A percentile compares a stretch with the other conserved stretches of the same genome.
These are phyloP conservation scores for Xylaria arbuscula DNA, from an alignment of 2,329 filamentous ascomycete species.

Conservation along the genomic window DNA sequence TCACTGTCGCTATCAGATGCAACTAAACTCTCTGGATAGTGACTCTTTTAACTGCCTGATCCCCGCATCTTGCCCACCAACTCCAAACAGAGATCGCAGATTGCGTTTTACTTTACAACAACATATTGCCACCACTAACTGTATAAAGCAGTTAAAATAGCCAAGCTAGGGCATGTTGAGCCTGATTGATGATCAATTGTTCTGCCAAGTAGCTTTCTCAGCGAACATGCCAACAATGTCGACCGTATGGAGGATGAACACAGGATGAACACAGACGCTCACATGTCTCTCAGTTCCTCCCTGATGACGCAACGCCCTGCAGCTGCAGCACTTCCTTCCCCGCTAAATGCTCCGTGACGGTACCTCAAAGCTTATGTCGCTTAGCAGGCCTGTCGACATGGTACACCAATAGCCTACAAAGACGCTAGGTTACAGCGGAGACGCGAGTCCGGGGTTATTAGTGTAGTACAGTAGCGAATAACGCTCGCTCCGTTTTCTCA, in stretches of 20 bases:
- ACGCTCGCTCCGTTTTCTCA: neutral
- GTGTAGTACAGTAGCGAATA: neutral
- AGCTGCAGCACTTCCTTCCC: conserved; percentile 27
- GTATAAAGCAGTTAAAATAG: neutral
- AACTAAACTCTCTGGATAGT: neutral
- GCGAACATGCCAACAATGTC: neutral
- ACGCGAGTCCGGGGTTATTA: conserved; percentile 27
- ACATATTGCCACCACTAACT: neutral
- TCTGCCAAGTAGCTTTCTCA: neutral
- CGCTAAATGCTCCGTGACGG: conserved; percentile 28
- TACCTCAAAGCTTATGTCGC: conserved; percentile 29
- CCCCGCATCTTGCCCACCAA: neutral
- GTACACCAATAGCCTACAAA: conserved; percentile 9
- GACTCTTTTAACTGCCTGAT: neutral
- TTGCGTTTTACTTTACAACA: neutral
- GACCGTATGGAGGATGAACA: neutral
- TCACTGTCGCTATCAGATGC: neutral
- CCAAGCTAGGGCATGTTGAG: neutral
- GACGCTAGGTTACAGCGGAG: neutral
- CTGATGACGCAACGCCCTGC: conserved; percentile 36
- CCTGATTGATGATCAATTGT: conserved; percentile 4
- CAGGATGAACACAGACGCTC: neutral
- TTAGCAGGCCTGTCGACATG: conserved; percentile 16
- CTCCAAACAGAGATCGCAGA: neutral
- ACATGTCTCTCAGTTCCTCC: neutral